Evolutionary conservation across 2,329 filamentous ascomycete species (phyloP), one percentile per base, ranked within the genome.

Genomic region (Xylaria multiplex): DNA sequence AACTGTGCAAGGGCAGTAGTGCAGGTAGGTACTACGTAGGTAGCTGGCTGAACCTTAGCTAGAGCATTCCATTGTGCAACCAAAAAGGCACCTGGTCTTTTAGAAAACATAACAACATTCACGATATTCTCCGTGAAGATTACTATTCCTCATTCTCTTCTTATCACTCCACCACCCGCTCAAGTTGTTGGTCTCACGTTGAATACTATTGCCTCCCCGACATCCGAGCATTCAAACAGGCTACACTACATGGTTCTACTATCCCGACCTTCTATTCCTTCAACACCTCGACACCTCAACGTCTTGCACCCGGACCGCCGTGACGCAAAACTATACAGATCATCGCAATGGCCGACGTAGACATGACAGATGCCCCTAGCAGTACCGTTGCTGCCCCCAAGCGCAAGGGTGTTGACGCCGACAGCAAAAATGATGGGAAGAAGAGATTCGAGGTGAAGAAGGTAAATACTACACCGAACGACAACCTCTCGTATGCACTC

Each of bases 391-490:
- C 83, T 22, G 81, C 81, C 19, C 81, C 84, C 30, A 92, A 89
- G 69, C 77, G 77, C 35, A 81, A 80, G 61, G 77, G 78, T 16
- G 81, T 80, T 30, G 82, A 80, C 48, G 76, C 80, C 19, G 86
- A 85, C 70, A 78, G 80, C 65, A 86, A 86, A 62, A 80, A 77
- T 30, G 92, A 95, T 71, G 88, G 83, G 59, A 97, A 96, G 88
- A 97, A 97, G 85, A 91, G 93, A 71, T 99, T 99, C 72, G 96
- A 99, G 79, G 95, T 99, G 69, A 99, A 99, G 84, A 99, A 99
- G 91, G 96, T 96, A 80, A 68, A 79, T 54, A 60, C 46, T 40
- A 9, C 30, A 22, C 37, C 19, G n/a, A 32, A 14, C 5, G 43
- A 48, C 19, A n/a, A 24, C 14, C 19, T 24, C 2, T 2, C 61